phyloP scores from a whole-genome alignment of 768 basidiomycete genomes.

The Tephrocybe sp. region DNA sequence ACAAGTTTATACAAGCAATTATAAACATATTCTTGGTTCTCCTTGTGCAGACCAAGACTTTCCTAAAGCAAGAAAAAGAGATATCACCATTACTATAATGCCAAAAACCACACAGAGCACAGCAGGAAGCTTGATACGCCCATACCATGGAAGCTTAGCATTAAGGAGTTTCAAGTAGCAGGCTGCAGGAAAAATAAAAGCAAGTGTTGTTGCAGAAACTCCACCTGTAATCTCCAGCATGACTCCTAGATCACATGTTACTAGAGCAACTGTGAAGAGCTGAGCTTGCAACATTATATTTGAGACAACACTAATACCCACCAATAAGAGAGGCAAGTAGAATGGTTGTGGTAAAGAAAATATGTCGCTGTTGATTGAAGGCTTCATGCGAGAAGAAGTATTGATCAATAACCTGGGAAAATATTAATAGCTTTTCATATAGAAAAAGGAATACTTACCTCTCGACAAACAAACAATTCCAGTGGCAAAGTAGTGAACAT shows the following conservation, averaged over 20 bases:
- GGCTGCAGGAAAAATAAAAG: slow-evolving; percentile 88
- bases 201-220: slow-evolving; percentile 87
- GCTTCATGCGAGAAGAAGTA: slow-evolving; percentile 90
- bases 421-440: not conserved
- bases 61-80: slow-evolving; percentile 70
- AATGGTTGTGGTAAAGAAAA: slow-evolving; percentile 88
- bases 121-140: slow-evolving; percentile 75
- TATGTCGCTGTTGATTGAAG: slow-evolving; percentile 80
- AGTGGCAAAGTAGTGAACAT: slow-evolving; percentile 99
- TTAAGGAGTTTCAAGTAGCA: slow-evolving; percentile 81
- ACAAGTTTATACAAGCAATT: slow-evolving; percentile 12
- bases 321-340: slow-evolving; percentile 81
- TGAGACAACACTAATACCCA: slow-evolving; percentile 34
- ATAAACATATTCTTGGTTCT: slow-evolving; percentile 71
- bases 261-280: slow-evolving; percentile 67
- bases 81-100: slow-evolving; percentile 71
- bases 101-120: slow-evolving; percentile 75
- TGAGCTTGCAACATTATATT: not conserved
- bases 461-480: slow-evolving; percentile 96
- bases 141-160: slow-evolving; percentile 58
- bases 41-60: slow-evolving; percentile 80
- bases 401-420: slow-evolving; percentile 82
- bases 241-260: slow-evolving; percentile 97
- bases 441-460: slow-evolving; percentile 45
- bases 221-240: slow-evolving; percentile 99